Evolutionary conservation across 768 basidiomycete species (phyloP).

Genomic region (Russula ochroleuca): DNA sequence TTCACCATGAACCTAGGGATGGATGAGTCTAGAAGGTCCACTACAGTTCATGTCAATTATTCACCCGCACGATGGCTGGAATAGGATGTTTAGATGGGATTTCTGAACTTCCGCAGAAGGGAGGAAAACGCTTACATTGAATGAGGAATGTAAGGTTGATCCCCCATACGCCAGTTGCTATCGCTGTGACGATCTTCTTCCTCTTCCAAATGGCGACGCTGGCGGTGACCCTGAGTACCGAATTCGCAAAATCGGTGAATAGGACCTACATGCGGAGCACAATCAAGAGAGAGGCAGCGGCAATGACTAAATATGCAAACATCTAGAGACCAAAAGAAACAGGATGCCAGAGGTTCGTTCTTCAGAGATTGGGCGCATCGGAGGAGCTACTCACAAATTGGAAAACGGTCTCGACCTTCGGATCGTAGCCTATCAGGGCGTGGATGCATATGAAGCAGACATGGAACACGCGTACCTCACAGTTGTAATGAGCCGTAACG

Average conservation of each 20-base stretch:
- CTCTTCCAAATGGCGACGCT: constrained; percentile 1
- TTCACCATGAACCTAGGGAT: background rate
- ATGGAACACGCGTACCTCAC: background rate
- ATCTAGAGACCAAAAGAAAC: background rate
- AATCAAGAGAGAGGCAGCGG: background rate
- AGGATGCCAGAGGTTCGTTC: background rate
- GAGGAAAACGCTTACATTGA: background rate
- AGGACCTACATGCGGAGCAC: constrained; percentile 2
- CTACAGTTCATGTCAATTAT: background rate
- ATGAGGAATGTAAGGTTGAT: background rate
- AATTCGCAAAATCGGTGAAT: too few species aligned
- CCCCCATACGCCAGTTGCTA: background rate
- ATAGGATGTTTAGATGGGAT: background rate
- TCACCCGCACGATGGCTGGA: background rate
- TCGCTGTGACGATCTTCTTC: background rate
- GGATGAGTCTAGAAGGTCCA: background rate
- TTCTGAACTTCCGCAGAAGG: background rate
- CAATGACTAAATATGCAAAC: background rate
- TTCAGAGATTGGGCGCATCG: background rate
- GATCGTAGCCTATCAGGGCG: background rate
- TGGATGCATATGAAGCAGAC: background rate
- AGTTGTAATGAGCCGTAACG: background rate
- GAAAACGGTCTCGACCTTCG: background rate
- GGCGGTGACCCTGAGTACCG: background rate
- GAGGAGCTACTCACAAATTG: background rate